phyloP scores from a whole-genome alignment of 2,329 filamentous ascomycete genomes.

The Didymella arachidicola region DNA sequence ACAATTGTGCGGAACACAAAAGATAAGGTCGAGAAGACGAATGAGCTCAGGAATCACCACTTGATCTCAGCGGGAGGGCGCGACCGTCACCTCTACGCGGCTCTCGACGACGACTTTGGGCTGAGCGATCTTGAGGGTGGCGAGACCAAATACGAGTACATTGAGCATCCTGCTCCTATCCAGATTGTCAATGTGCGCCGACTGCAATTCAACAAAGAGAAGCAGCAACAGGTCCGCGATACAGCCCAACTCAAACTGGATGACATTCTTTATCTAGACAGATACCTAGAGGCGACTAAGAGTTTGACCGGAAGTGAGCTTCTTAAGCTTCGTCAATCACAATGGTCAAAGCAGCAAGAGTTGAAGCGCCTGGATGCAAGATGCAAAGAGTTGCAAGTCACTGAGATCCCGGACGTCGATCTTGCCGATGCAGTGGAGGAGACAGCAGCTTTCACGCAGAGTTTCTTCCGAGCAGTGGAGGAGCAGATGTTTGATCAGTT shows the following conservation, averaged over 20 bases:
- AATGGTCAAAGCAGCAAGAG: conserved; percentile 76
- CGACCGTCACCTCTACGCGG: conserved; percentile 76
- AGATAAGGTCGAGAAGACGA: conserved; percentile 57
- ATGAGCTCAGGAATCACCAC: conserved; percentile 69
- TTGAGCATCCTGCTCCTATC: conserved; percentile 77
- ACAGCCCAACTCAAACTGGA: conserved; percentile 76
- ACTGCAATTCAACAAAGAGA: conserved; percentile 70
- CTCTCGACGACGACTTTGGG: conserved; percentile 86
- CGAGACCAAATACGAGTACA: conserved; percentile 43
- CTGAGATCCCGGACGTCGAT: conserved; percentile 41
- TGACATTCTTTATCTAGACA: conserved; percentile 83
- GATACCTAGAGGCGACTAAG: conserved; percentile 66
- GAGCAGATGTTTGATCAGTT: conserved; percentile 14
- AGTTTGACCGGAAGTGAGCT: conserved; percentile 54
- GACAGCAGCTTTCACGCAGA: conserved; percentile 35
- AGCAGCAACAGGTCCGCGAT: conserved; percentile 56
- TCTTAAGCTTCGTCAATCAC: conserved; percentile 69
- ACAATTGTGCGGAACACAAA: conserved; percentile 51
- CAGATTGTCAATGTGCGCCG: conserved; percentile 90
- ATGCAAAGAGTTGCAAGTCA: conserved; percentile 52
- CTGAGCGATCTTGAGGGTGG: conserved; percentile 69
- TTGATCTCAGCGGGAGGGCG: conserved; percentile 66
- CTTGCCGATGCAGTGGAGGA: conserved; percentile 44
- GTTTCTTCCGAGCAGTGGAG: conserved; percentile 11
- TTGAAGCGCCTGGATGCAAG: conserved; percentile 64